A percentile compares a stretch with the other conserved stretches of the same genome.
phyloP scores from a whole-genome alignment of 2,329 filamentous ascomycete species.

The Chaetomiaceae sp. region DNA sequence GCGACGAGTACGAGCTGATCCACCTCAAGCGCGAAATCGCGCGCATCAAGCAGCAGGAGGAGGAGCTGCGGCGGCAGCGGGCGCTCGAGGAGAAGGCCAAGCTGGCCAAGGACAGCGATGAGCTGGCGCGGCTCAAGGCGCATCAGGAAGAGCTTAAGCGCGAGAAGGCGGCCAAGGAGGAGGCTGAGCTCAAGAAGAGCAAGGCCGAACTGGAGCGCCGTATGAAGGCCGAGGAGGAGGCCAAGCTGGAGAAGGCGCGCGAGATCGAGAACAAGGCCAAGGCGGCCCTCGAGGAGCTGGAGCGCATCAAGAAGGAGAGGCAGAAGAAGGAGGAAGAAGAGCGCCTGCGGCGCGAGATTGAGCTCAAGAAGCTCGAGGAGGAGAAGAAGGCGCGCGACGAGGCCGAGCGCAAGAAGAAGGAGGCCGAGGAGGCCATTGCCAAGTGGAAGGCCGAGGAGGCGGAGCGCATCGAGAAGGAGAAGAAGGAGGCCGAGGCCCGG shows the following conservation, averaged over 20 bases:
- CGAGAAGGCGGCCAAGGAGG: constrained; percentile 22
- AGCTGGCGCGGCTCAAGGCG: constrained; percentile 44
- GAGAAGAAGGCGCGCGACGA: constrained; percentile 23
- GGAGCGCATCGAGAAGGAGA: constrained; percentile 24
- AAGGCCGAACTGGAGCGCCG: constrained; percentile 47
- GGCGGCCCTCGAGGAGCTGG: constrained; percentile 45
- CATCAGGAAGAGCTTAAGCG: constrained; percentile 27
- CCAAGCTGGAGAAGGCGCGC: constrained; percentile 18
- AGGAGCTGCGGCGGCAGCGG: constrained; percentile 33
- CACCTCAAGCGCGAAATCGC: constrained; percentile 15
- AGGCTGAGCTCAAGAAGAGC: constrained; percentile 34
- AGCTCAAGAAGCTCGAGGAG: constrained; percentile 25
- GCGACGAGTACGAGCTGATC: constrained; percentile 18
- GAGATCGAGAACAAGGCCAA: constrained; percentile 35
- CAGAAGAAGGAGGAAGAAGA: constrained; percentile 24
- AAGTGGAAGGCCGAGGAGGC: constrained; percentile 24
- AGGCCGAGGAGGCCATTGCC: constrained; percentile 20
- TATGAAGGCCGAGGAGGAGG: constrained; percentile 31
- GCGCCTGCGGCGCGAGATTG: constrained; percentile 23
- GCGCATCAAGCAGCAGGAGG: constrained; percentile 24
- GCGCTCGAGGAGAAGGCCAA: constrained; percentile 41
- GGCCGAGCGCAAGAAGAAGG: constrained; percentile 17
- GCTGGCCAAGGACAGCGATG: constrained; percentile 45
- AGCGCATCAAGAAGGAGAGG: constrained; percentile 38
- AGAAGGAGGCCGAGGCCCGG: constrained; percentile 21